These are phyloP conservation scores for Clonostachys sp. DNA, from an alignment of 2,329 filamentous ascomycete species.

Conservation along the genomic window DNA sequence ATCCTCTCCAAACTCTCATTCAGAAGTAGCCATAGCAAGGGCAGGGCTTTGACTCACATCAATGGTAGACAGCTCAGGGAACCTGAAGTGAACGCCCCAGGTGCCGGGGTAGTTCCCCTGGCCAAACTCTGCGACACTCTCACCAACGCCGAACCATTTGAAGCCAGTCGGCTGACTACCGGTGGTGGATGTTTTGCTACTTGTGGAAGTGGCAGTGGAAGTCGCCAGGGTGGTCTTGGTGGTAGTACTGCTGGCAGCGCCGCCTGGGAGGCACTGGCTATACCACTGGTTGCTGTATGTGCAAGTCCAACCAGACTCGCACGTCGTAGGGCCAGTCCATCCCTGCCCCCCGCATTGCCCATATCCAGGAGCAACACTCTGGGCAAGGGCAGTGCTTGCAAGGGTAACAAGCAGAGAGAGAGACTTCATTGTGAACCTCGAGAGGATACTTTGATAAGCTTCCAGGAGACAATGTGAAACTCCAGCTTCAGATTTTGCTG, in stretches of 20 bases:
- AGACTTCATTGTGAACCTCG: too few relatives aligned
- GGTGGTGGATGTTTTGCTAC: not conserved
- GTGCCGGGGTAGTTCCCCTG: not conserved
- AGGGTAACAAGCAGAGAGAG: too few relatives aligned
- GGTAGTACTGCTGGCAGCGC: not conserved
- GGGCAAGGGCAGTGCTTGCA: too few relatives aligned
- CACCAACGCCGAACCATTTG: not conserved
- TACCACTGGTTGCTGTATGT: constrained; percentile 1
- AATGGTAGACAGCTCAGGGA: not conserved
- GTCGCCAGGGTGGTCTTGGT: not conserved
- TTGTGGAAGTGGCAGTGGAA: not conserved
- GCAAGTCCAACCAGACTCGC: constrained; percentile 1
- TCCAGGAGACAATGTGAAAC: too few relatives aligned
- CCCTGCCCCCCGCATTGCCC: constrained; percentile 1
- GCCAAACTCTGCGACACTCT: not conserved
- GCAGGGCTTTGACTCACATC: not conserved
- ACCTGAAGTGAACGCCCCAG: not conserved
- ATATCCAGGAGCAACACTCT: not conserved
- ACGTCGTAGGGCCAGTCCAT: constrained; percentile 1
- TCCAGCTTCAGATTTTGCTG: too few relatives aligned
- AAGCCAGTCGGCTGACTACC: not conserved
- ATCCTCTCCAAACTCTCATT: too few relatives aligned
- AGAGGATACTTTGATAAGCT: too few relatives aligned
- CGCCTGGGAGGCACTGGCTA: not conserved
- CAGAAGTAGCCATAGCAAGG: too few relatives aligned